Evolutionary conservation across 257 asterid species (phyloP), one percentile per base, ranked within the genome.

Genomic region (Solanum paucissectum): DNA sequence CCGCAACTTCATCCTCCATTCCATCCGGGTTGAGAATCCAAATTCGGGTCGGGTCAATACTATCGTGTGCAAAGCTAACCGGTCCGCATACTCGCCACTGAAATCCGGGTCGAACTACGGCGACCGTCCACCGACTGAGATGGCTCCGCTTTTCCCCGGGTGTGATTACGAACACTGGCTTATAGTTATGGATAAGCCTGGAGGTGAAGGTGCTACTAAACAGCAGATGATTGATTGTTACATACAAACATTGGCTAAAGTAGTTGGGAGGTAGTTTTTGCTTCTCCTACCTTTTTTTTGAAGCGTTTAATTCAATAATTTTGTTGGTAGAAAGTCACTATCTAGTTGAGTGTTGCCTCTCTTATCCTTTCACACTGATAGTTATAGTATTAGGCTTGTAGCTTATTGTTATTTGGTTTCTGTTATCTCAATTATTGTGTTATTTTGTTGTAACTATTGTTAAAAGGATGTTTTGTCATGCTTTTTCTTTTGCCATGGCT

Each of bases 131-230:
- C 98, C 99, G 36, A 95, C 97, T 34, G 98, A 97, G 88, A 93
- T 97, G 95, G 99, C 99, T 46, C 98, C 99, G 87, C 96, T 97
- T 37, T 95, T 95, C 87, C 99, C 98, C 0, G 99, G 98, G 0
- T 95, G 99, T 88, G 99, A 97, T 85, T 97, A 97, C 40, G 98
- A 97, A 91, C 99, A 95, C 89, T 96, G 98, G 99, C 98, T 97
- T 23, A 95, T 97, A 32, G 98, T 96, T 84, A 95, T 96, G 98
- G 99, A 97, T 87, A 94, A 95, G 92, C 99, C 98, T 12, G 99
- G 98, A 5, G 99, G 99, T 6, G 99, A 96, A 92, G 98, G 98
- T 73, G 98, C 99, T 42, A 91, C 91, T 29, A 96, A 96, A 84
- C 94, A 96, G 92, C 98, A 95, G 89, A 96, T 96, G 98, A 95